Evolutionary conservation across 2,329 filamentous ascomycete genomes (phyloP), one percentile per base, ranked within the genome.

Genomic region (Thermoascus crustaceus): DNA sequence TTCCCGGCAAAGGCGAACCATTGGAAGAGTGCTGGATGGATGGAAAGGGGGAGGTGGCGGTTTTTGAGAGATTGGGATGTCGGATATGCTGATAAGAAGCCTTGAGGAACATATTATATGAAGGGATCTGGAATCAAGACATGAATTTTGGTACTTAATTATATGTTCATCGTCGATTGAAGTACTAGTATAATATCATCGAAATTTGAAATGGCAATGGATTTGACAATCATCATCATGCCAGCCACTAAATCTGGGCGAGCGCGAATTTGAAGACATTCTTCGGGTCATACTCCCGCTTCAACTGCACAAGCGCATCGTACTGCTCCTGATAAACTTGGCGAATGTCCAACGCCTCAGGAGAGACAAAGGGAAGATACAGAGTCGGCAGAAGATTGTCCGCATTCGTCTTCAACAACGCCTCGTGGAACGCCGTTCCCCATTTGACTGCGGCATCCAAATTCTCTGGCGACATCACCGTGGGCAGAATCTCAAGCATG

Each of bases 11-110:
- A 23, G 5, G 47, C 53, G 19, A 59, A 61, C 37, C 46, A 49
- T 14, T 63, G 59, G 54, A 42, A 45, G 34, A 38, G 48, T 33
- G 58, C 58, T 38, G 57, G 48, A 2, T 52, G 49, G 47, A 49
- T 44, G 21, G 43, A 48, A 30, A 59, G 57, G 43, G 50, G 47
- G 4, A 41, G 47, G 25, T 64, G 59, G 39, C 32, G 49, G 38
- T 64, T 63, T 35, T 36, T 64, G 40, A 42, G 39, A 8, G 58
- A 60, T 40, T 63, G 60, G 37, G 52, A 53, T 13, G 46, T 48
- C 10, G 57, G 30, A 7, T 5, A n/a, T n/a, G n/a, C n/a, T n/a
- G n/a, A n/a, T n/a, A n/a, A n/a, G n/a, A n/a, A n/a, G n/a, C n/a
- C n/a, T n/a, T n/a, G n/a, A n/a, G n/a, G n/a, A n/a, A n/a, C n/a